These are phyloP conservation scores for Sclerospora graminicola DNA, from an alignment of 352 stramenopile genomes.

Conservation along the genomic window DNA sequence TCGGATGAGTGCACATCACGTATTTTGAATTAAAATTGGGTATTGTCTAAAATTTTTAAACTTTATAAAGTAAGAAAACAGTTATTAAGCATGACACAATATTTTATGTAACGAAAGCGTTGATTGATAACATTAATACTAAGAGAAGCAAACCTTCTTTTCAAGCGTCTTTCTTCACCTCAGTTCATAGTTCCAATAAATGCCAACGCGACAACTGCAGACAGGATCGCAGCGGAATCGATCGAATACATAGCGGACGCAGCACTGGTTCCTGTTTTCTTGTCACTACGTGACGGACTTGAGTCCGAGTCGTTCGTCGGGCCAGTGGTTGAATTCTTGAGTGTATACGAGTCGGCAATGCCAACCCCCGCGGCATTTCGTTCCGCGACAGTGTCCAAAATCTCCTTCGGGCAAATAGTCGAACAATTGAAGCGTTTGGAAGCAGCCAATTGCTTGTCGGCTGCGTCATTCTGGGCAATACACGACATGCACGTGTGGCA, in stretches of 20 bases:
- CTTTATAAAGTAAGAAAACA: no score
- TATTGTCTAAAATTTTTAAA: no score
- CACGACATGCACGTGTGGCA: conserved; percentile 80
- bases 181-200: conserved; percentile 16
- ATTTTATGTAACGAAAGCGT: conserved; percentile 7
- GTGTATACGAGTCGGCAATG: conserved; percentile 43
- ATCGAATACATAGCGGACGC: conserved; percentile 3
- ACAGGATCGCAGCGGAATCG: conserved; percentile 10
- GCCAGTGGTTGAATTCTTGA: conserved; percentile 12
- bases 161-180: background rate
- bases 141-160: background rate
- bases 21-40: no score
- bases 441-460: conserved; percentile 34
- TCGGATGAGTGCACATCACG: no score
- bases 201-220: conserved; percentile 8
- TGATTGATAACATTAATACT: conserved; percentile 14
- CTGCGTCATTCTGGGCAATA: conserved; percentile 60
- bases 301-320: conserved; percentile 14
- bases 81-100: no score
- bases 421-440: conserved; percentile 68
- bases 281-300: conserved; percentile 8
- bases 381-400: conserved; percentile 49
- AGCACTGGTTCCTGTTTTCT: conserved; percentile 6
- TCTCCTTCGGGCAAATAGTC: conserved; percentile 55
- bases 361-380: conserved; percentile 41